Base-by-base conservation (phyloP, 805 yeast species). In the Nakazawaea ernobii region DNA sequence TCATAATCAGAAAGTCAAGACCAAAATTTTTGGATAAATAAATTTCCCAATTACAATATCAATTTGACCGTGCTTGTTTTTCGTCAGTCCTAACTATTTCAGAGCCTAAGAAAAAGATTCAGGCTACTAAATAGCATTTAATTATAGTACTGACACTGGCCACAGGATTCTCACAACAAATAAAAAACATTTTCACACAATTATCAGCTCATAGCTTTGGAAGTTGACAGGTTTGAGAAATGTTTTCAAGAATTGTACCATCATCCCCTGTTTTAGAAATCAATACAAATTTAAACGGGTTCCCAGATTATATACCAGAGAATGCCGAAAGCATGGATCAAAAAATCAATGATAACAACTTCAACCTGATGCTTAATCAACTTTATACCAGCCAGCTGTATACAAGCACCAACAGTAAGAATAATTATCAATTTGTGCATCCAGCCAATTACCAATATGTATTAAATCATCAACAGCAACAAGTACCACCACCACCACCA, bases 211-310 rank as follows among this genome's bases (percentile, higher is more conserved):
- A 20, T 20, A 20, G 24, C 24, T 20, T 20, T 20, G 24, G 5
- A 5, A 20, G 5, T 20, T 20, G 24, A 20, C 9, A 13, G 13
- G 11, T 10, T 13, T 4, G 4, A 32, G 28, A 7, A 13, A 46
- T 46, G 49, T 46, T 46, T 15, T 26, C 46, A 7, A 32, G 43
- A n/a, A 20, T 26, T n/a, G 39, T 27, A 32, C 40, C 46, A 7
- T 46, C 46, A 17, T 46, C 49, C 11, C 49, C 49, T 7, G 37
- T 37, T 4, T 20, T 46, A 14, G 49, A 46, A 32, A 26, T 26
- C 28, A 42, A 36, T 24, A 14, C 37, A 24, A 37, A 35, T 17
- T 46, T 37, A 6, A 37, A 35, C 20, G 26, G 30, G 6, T 24
- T 17, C 27, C 15, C 7, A 9, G 33, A 42, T 8, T 15, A 13